Evolutionary conservation across 1,284 basidiomycete species (phyloP), one percentile per base, ranked within the genome.

Genomic region (Coniferiporia sulphurascens): DNA sequence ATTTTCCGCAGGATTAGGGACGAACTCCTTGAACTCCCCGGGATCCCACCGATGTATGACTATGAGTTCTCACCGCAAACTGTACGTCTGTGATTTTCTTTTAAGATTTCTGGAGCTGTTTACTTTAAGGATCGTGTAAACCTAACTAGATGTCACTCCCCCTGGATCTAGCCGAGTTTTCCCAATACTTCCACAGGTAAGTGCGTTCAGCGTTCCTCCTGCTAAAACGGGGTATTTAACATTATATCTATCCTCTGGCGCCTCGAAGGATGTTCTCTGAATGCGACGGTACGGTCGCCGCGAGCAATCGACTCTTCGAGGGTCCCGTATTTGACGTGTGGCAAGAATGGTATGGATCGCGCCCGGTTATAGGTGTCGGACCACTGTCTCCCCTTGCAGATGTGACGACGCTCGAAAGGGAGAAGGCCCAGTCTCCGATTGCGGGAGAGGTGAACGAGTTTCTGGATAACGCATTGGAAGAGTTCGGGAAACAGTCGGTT

Each of bases 21-120:
- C 4, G 19, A 56, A 17, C 45, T 60, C 6, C 12, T 60, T 15
- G 50, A 52, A 45, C 13, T 56, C 6, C 54, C 55, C 10, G 59
- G 59, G 6, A 41, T 60, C 21, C 54, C 50, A 13, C 55, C 48
- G 19, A 61, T 61, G 60, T 54, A 61, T 50, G 55, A 61, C 22
- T 61, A 61, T 36, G 60, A 61, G 17, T 36, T 51, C 22, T 7
- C 15, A 4, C 50, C 60, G 8, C 60, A 61, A 32, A 52, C 53
- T 17, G 60, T 61, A 46, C 9, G 54, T 27, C 36, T 12, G 4
- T 27, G 5, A 21, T 5, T 50, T 19, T 10, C 9, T 34, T 21
- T 41, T n/a, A 12, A 15, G 17, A 45, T 1, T 1, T 15, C 27
- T 5, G 27, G 5, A 5, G 5, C 27, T 27, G 27, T 27, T 27